Evolutionary conservation across 176 grass and related monocot species (phyloP).

Genomic region (Cymbopogon citratus): DNA sequence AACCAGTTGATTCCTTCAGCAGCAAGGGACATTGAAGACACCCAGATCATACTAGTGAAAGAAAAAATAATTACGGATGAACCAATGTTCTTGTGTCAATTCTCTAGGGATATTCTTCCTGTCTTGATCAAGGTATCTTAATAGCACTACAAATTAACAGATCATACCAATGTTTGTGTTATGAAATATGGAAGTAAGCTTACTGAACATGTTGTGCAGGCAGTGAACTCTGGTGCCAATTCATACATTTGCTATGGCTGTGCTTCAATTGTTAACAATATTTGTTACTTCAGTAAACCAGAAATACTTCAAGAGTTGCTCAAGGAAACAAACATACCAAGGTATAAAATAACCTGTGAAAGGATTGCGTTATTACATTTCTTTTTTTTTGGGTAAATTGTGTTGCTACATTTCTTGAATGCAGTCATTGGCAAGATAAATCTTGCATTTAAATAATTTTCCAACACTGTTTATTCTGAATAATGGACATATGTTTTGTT

Average conservation of each 20-base stretch:
- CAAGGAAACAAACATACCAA: slow-evolving; percentile 78
- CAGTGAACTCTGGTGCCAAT: slow-evolving; percentile 90
- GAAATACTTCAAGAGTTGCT: slow-evolving; percentile 82
- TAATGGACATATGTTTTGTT: neutral
- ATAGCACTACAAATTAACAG: slow-evolving; percentile 2
- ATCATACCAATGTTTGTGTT: slow-evolving; percentile 7
- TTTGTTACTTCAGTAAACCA: slow-evolving; percentile 81
- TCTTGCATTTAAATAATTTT: neutral
- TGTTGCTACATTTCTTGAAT: slow-evolving; percentile 2
- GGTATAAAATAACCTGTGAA: slow-evolving; percentile 45
- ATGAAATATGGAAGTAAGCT: slow-evolving; percentile 31
- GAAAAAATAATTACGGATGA: slow-evolving; percentile 80
- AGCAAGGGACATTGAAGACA: slow-evolving; percentile 51
- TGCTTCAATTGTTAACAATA: slow-evolving; percentile 81
- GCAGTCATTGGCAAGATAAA: neutral
- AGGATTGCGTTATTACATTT: neutral
- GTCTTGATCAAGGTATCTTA: slow-evolving; percentile 90
- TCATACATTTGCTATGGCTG: slow-evolving; percentile 70
- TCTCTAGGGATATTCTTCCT: slow-evolving; percentile 80
- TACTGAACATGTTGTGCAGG: slow-evolving; percentile 28
- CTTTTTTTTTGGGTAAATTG: neutral
- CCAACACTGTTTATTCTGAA: too few species aligned
- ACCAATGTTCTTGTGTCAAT: slow-evolving; percentile 72
- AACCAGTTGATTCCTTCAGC: slow-evolving; percentile 78
- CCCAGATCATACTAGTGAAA: slow-evolving; percentile 64